Base-by-base conservation (phyloP, 164 flowering plant genomes). In the Houttuynia cordata region DNA sequence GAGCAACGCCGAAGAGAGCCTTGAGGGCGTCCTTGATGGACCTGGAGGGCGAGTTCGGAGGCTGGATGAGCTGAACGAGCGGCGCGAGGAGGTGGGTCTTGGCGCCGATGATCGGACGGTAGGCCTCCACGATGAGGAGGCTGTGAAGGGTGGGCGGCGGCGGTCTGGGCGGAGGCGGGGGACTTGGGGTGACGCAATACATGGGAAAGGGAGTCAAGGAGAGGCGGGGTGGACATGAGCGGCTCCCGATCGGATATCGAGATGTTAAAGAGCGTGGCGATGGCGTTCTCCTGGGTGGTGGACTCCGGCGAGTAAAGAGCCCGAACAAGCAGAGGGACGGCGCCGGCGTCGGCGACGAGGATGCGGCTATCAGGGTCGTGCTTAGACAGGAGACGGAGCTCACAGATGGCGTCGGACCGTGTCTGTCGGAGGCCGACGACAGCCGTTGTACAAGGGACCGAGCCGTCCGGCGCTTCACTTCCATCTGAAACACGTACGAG, bases 181-280 rank as follows among this genome's bases (percentile, higher is more conserved):
- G 86, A 61, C 12, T 79, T n/a, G 56, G 73, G 82, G 65, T 74
- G 70, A 23, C 78, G 68, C 54, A 93, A 91, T 20, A 74, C 74
- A 72, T 93, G 88, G 54, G 95, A 80, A 40, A 93, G 51, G 7
- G 96, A 84, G 73, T 93, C 99, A 49, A 90, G 84, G 52, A 93
- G 75, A 64, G 91, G 91, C 53, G 68, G 86, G 8, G 96, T 78
- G 62, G 92, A 76, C 77, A 90, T 78, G 63, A 93, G 75, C 5
- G 76, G 42, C 0, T 73, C 76, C 18, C 86, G 81, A 56, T 71
- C 58, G 57, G 86, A 61, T 69, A 90, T 90, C 45, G 99, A 90
- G 76, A 93, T 74, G 76, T 93, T 93, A 42, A 91, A 78, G 55
- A 93, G 82, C 5, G 91, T 74, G 12, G 97, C 87, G 58, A 88